Base-by-base conservation (phyloP, 768 basidiomycete species). In the Tricholoma saponaceum region DNA sequence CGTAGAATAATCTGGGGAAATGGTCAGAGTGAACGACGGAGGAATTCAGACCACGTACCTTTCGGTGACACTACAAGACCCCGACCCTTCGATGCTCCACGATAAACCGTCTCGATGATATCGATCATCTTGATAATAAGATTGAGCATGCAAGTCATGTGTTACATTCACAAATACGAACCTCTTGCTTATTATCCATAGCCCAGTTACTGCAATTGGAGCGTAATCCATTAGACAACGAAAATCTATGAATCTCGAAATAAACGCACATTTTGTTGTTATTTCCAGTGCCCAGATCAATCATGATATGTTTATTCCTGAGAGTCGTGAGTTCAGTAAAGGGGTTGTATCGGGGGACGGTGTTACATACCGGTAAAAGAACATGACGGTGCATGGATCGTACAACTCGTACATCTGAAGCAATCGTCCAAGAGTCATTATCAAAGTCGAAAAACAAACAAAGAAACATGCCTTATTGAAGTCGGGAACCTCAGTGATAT, bases 271-370 rank as follows among this genome's bases (percentile, higher is more conserved):
- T 97, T 78, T 98, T 98, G 76, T 98, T 98, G 75, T 98, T 98
- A 74, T 98, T 97, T 79, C 95, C 95, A 51, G 95, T 98, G n/a
- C 95, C 95, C 62, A 98, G 76, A 83, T 98, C 97, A 67, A 99
- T 98, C 96, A 98, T 98, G 75, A 98, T 98, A 70, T 98, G 97
- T 70, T 98, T 97, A 73, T 96, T 96, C 43, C 95, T 96, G 65
- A 0, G 12, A 52, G 39, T 28, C 26, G 66, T 49, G 52, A 51
- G 20, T 54, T 58, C 25, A 60, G 60, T 22, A 32, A 18, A 28
- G 58, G 9, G 18, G 6, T n/a, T 16, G 9, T 4, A 5, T 37
- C 51, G 26, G 16, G 0, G 41, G 54, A 25, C 58, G 52, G 14
- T 33, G 32, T 8, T 37, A 66, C 88, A 43, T 64, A 95, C 94